phyloP scores from a whole-genome alignment of 345 rosid genomes.

The Dovyalis caffra region DNA sequence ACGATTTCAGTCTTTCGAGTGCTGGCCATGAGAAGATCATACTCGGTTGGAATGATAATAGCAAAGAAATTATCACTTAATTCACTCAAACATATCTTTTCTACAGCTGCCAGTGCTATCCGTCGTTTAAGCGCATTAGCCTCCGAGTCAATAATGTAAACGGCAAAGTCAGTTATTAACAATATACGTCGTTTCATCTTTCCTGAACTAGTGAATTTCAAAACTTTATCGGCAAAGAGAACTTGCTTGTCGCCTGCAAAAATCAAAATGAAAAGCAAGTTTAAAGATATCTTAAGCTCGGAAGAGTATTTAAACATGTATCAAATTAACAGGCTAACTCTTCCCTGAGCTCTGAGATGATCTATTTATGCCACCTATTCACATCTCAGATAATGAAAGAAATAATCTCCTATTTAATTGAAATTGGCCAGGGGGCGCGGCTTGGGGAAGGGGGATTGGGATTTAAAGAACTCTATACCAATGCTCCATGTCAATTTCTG shows the following conservation, averaged over 20 bases:
- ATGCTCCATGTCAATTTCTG: neutral
- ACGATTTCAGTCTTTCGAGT: constrained; percentile 90
- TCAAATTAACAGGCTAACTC: neutral
- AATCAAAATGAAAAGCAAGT: neutral
- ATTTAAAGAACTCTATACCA: neutral
- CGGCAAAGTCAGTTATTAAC: constrained; percentile 24
- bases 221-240: constrained; percentile 82
- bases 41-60: constrained; percentile 80
- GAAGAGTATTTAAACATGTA: neutral
- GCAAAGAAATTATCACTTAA: constrained; percentile 85
- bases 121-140: constrained; percentile 72
- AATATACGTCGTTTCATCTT: constrained; percentile 76
- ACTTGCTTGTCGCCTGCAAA: constrained; percentile 67
- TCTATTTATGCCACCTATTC: neutral
- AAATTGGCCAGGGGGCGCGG: no score
- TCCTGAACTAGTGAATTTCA: constrained; percentile 86
- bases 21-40: constrained; percentile 90
- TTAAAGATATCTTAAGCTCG: neutral
- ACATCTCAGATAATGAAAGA: neutral
- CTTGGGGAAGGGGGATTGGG: neutral
- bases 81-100: constrained; percentile 79
- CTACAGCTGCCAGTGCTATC: constrained; percentile 77
- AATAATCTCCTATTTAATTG: neutral
- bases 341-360: neutral
- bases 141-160: constrained; percentile 78